Evolutionary conservation across 352 stramenopile species (phyloP), one percentile per base, ranked within the genome.

Genomic region (Pythium dissimile): DNA sequence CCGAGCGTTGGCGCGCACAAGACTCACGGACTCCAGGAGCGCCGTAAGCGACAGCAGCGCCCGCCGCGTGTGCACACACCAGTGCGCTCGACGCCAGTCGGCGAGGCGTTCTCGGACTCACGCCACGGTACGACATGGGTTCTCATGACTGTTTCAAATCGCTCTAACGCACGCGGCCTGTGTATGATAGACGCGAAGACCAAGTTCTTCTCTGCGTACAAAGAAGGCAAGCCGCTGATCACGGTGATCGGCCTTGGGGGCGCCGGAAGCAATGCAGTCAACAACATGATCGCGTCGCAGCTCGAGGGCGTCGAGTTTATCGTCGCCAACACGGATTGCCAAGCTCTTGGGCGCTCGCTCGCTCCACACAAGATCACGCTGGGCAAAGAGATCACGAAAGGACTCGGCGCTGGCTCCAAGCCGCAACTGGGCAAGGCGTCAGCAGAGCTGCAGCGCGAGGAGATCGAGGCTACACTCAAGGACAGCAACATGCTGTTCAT

Each of bases 401-500:
- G 85, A 23, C 72, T 95, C 4, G 85, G 85, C 7, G 83, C 83
- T 11, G 85, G 85, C 23, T 92, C 85, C 9, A 93, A 94, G 51
- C 85, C 85, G 2, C 73, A 88, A 59, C 64, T 95, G 23, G 85
- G 84, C 13, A 84, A 88, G 54, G 69, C 66, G 16, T 92, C 92
- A 11, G 93, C 93, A 3, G 77, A 95, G 64, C 81, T 97, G 69
- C 90, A 92, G 60, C 71, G 76, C 6, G 77, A 78, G 5, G 92
- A 98, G 48, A 97, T 99, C 50, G 71, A 88, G n/a, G 61, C 72
- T 10, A 88, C 96, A 59, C 75, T 97, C 21, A 59, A 88, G 48
- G 92, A 94, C 48, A 94, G 92, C 51, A 97, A 99, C 77, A 92
- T 99, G 77, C 78, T 98, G 30, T 98, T 98, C 66, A 92, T 98